Evolutionary conservation across 257 asterid species (phyloP).

Genomic region (Solanum pennellii): DNA sequence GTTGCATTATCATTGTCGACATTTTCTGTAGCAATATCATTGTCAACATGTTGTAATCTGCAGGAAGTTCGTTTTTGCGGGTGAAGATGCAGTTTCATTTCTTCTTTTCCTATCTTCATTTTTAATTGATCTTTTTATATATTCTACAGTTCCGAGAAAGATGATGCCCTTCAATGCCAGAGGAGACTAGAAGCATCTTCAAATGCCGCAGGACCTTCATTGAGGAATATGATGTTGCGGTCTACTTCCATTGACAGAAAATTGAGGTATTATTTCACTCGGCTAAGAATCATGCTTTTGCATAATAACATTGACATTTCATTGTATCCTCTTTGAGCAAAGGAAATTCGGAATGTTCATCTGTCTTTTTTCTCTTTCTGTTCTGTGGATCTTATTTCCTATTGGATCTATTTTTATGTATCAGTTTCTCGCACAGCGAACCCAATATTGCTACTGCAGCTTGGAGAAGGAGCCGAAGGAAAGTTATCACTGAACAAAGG

Average conservation of each 20-base stretch:
- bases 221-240: slow-evolving; percentile 76
- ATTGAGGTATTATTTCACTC: slow-evolving; percentile 41
- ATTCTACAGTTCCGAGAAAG: slow-evolving; percentile 69
- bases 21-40: not conserved
- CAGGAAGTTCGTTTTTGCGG: not conserved
- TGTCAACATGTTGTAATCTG: not conserved
- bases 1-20: not conserved
- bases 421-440: slow-evolving; percentile 86
- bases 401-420: slow-evolving; percentile 15
- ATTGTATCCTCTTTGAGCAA: not conserved
- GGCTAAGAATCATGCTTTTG: not conserved
- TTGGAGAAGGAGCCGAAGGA: slow-evolving; percentile 96
- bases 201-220: slow-evolving; percentile 72
- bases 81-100: not conserved
- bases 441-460: slow-evolving; percentile 82
- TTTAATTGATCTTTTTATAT: not conserved
- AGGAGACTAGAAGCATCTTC: slow-evolving; percentile 65
- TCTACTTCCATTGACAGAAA: slow-evolving; percentile 73
- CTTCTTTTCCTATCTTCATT: not conserved
- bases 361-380: not conserved
- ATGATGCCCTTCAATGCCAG: slow-evolving; percentile 60
- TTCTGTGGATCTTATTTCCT: not conserved
- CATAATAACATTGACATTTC: not conserved
- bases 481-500: slow-evolving; percentile 76
- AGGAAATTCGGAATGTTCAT: not conserved